These are phyloP conservation scores for Aspergillus hiratsukae DNA, from an alignment of 2,329 filamentous ascomycete genomes.

Conservation along the genomic window DNA sequence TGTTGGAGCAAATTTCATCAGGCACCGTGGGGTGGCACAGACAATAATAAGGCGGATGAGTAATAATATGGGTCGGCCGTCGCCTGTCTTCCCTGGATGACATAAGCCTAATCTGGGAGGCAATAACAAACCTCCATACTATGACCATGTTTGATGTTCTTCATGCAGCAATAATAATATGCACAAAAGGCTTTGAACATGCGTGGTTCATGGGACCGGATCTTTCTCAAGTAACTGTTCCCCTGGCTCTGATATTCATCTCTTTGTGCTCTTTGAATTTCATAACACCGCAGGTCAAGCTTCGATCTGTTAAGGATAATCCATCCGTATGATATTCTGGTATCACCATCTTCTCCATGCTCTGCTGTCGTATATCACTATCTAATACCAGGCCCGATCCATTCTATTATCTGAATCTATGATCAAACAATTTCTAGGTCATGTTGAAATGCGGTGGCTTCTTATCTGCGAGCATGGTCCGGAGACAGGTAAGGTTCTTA, in stretches of 20 bases:
- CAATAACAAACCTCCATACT: not conserved
- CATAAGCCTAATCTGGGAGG: constrained; percentile 20
- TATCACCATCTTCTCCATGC: not conserved
- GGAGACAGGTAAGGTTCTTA: not conserved
- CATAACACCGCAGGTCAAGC: not conserved
- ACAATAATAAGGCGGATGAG: constrained; percentile 2
- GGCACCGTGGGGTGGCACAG: constrained; percentile 30
- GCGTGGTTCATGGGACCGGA: not conserved
- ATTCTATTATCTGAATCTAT: not conserved
- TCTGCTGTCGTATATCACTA: not conserved
- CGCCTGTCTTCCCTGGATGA: constrained; percentile 23
- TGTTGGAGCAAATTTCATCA: constrained; percentile 32
- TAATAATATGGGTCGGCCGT: constrained; percentile 8
- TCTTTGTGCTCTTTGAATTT: not conserved
- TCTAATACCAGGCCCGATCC: not conserved
- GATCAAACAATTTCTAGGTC: not conserved
- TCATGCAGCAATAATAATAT: not conserved
- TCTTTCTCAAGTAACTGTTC: not conserved
- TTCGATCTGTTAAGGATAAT: not conserved
- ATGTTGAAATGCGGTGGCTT: not conserved
- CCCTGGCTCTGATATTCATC: not conserved
- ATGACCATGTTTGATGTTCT: too few relatives aligned
- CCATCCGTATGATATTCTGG: not conserved
- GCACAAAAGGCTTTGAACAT: not conserved
- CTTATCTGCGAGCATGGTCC: not conserved